Percentiles rank a stretch among this genome's conserved stretches.
Evolutionary conservation across 345 rosid species (phyloP).

Genomic region (Fremontodendron californicum): DNA sequence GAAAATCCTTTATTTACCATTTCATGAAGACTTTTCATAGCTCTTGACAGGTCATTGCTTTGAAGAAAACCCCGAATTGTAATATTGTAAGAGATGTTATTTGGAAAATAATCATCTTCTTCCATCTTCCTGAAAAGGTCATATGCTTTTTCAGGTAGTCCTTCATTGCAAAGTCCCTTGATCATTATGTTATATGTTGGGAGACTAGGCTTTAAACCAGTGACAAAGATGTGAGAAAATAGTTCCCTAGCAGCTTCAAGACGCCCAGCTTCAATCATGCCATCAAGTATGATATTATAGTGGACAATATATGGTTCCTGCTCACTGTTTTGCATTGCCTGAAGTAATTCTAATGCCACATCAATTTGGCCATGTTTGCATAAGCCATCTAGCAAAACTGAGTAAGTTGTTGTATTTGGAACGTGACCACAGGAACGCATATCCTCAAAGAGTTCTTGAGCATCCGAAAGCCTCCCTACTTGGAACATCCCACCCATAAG

Average conservation of each 20-base stretch:
- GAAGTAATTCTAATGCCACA: not conserved
- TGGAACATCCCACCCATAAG: constrained; percentile 8
- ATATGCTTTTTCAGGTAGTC: not conserved
- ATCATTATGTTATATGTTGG: constrained; percentile 7
- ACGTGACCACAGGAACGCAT: constrained; percentile 3
- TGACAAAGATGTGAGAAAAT: not conserved
- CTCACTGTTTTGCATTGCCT: constrained; percentile 5
- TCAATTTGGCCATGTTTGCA: constrained; percentile 9
- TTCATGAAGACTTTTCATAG: constrained; percentile 5
- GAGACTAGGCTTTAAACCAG: constrained; percentile 1
- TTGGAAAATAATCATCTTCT: constrained; percentile 3
- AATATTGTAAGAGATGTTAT: constrained; percentile 8
- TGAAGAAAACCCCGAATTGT: constrained; percentile 4
- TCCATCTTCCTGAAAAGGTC: constrained; percentile 11
- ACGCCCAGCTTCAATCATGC: not conserved
- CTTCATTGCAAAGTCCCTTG: constrained; percentile 9
- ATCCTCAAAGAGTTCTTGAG: not conserved
- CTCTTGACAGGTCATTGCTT: not conserved
- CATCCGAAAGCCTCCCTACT: constrained; percentile 11
- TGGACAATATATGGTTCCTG: not conserved
- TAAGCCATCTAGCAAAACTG: constrained; percentile 10
- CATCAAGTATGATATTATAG: constrained; percentile 6
- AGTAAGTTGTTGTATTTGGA: not conserved
- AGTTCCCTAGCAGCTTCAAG: not conserved
- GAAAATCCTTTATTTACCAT: constrained; percentile 11